A percentile compares a stretch with the other conserved stretches of the same genome.
These are phyloP conservation scores for Leptodermis oblonga DNA, from an alignment of 257 asterid species.

Conservation along the genomic window DNA sequence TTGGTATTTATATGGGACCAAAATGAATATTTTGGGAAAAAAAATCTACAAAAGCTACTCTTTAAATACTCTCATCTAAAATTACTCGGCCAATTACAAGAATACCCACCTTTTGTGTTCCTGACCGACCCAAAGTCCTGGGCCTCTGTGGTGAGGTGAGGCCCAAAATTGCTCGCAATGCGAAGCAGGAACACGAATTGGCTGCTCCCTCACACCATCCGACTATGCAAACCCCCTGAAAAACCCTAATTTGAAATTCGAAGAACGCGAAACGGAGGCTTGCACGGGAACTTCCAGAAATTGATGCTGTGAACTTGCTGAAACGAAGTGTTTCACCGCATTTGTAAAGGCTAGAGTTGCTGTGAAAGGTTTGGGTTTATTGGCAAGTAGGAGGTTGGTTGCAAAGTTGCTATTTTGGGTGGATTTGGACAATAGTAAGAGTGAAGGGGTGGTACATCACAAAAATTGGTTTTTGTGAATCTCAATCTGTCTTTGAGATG, in stretches of 20 bases:
- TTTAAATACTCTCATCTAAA: too few relatives aligned
- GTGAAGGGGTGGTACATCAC: conserved; percentile 16
- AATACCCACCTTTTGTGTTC: too few relatives aligned
- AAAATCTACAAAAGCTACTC: too few relatives aligned
- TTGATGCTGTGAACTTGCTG: conserved; percentile 51
- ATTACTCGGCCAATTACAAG: too few relatives aligned
- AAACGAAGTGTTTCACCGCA: conserved; percentile 56
- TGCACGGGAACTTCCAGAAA: conserved; percentile 53
- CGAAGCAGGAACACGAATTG: conserved; percentile 73
- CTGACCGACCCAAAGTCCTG: conserved; percentile 49
- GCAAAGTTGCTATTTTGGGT: conserved; percentile 54
- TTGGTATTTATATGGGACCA: too few relatives aligned
- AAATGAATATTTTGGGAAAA: too few relatives aligned
- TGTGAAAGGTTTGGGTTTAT: conserved; percentile 35
- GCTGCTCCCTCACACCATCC: conserved; percentile 87
- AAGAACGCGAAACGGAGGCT: conserved; percentile 68
- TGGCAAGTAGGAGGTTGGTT: conserved; percentile 38
- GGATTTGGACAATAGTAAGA: conserved; percentile 29
- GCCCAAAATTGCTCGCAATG: conserved; percentile 60
- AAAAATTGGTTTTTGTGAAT: too few relatives aligned
- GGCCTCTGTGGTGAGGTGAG: conserved; percentile 52
- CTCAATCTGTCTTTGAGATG: too few relatives aligned
- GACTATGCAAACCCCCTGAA: conserved; percentile 81
- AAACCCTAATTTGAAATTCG: conserved; percentile 55
- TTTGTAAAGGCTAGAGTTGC: conserved; percentile 56